These are phyloP conservation scores for Cercospora sesami DNA, from an alignment of 2,329 filamentous ascomycete species.

Conservation along the genomic window DNA sequence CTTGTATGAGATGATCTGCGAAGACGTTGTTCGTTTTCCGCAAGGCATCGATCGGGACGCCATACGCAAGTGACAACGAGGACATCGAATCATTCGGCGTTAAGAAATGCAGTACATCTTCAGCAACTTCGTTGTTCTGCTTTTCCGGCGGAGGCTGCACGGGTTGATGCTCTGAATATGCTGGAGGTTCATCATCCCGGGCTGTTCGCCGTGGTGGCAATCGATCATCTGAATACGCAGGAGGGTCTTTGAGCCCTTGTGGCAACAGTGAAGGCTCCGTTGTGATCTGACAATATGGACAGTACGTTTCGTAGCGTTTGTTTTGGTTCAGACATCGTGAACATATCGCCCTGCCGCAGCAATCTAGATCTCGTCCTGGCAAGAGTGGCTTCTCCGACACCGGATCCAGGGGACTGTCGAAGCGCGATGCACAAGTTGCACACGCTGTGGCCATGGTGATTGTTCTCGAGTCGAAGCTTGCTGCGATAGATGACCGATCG, in stretches of 20 bases:
- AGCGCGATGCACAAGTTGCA: constrained; percentile 38
- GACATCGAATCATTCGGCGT: constrained; percentile 67
- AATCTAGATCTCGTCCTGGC: constrained; percentile 62
- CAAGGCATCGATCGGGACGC: constrained; percentile 63
- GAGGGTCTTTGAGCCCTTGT: constrained; percentile 67
- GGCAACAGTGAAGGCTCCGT: constrained; percentile 60
- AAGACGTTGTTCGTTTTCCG: constrained; percentile 68
- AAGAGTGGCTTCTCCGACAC: constrained; percentile 60
- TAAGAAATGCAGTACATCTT: constrained; percentile 74
- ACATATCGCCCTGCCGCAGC: constrained; percentile 72
- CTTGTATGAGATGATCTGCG: constrained; percentile 69
- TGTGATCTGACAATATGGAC: constrained; percentile 76
- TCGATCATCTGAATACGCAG: constrained; percentile 53
- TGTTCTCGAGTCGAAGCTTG: not conserved
- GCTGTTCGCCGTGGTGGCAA: constrained; percentile 14
- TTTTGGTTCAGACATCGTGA: constrained; percentile 69
- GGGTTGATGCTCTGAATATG: constrained; percentile 43
- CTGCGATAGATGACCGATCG: not conserved
- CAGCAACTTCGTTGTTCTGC: constrained; percentile 41
- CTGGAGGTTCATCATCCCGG: constrained; percentile 45
- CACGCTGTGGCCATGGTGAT: constrained; percentile 26
- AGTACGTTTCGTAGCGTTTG: constrained; percentile 64
- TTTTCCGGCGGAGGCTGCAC: constrained; percentile 39
- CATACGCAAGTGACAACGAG: constrained; percentile 70
- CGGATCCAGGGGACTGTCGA: constrained; percentile 28